Evolutionary conservation across 441 rosid species (phyloP).

Genomic region (Eruca vesicaria): DNA sequence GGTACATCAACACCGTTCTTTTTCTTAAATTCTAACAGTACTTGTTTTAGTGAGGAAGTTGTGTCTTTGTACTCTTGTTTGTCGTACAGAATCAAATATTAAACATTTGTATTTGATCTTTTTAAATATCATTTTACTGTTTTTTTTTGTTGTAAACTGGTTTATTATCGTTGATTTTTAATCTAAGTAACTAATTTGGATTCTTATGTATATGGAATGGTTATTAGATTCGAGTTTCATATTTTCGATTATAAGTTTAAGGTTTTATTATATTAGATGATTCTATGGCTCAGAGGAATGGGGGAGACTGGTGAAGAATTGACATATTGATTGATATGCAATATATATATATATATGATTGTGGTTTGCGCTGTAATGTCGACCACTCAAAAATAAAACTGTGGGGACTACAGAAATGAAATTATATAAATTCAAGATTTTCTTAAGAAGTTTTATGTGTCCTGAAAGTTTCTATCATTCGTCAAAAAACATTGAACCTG

Average conservation of each 20-base stretch:
- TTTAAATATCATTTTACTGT: not conserved
- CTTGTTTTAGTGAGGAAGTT: constrained; percentile 22
- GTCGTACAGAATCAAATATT: constrained; percentile 3
- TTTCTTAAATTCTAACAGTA: constrained; percentile 16
- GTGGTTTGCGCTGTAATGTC: constrained; percentile 2
- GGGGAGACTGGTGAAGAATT: constrained; percentile 15
- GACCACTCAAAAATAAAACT: constrained; percentile 12
- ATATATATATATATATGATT: not conserved
- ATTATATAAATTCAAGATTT: not conserved
- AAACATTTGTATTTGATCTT: constrained; percentile 1
- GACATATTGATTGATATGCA: not conserved
- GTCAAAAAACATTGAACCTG: constrained; percentile 30
- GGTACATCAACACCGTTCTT: not conserved
- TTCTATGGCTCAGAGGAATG: constrained; percentile 14
- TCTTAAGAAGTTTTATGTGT: constrained; percentile 7
- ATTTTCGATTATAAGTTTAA: not conserved
- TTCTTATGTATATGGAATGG: not conserved
- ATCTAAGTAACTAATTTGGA: not conserved
- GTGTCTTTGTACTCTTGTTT: constrained; percentile 1
- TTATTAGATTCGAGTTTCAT: not conserved
- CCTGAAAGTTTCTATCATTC: not conserved
- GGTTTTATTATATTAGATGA: not conserved
- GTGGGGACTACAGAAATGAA: constrained; percentile 4
- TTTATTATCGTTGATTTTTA: not conserved
- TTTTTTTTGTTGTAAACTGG: too few species aligned